These are phyloP conservation scores for Trifolium repens DNA, from an alignment of 306 rosid genomes.

Conservation along the genomic window DNA sequence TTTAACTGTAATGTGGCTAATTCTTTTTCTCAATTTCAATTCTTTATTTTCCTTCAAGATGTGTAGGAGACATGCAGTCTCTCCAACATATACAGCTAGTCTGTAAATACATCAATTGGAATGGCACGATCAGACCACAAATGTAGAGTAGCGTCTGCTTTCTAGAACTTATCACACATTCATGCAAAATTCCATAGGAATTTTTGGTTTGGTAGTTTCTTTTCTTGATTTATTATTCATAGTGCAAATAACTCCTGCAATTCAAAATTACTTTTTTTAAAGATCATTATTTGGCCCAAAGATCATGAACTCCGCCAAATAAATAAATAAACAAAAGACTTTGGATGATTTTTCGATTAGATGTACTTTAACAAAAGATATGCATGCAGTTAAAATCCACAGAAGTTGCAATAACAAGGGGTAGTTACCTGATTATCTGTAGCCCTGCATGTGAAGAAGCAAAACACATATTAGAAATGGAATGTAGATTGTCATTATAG, in stretches of 20 bases:
- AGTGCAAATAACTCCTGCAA: constrained; percentile 1
- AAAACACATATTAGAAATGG: constrained; percentile 38
- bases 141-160: constrained; percentile 19
- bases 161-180: constrained; percentile 27
- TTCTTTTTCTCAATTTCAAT: not conserved
- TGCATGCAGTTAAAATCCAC: constrained; percentile 4
- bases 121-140: constrained; percentile 14
- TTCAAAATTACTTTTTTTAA: not conserved
- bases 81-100: constrained; percentile 24
- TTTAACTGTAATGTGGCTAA: not conserved
- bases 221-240: constrained; percentile 9
- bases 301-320: constrained; percentile 21
- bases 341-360: constrained; percentile 6
- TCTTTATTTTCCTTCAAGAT: no score
- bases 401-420: constrained; percentile 24
- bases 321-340: constrained; percentile 8
- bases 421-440: constrained; percentile 86
- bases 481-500: constrained; percentile 30
- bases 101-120: constrained; percentile 28
- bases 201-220: not conserved
- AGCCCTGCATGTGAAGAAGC: constrained; percentile 74
- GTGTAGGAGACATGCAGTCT: constrained; percentile 3
- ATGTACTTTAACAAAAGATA: constrained; percentile 1
- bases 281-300: constrained; percentile 26
- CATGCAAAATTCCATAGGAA: not conserved